phyloP scores from a whole-genome alignment of 2,329 filamentous ascomycete species.

The Cryphonectria naterciae region DNA sequence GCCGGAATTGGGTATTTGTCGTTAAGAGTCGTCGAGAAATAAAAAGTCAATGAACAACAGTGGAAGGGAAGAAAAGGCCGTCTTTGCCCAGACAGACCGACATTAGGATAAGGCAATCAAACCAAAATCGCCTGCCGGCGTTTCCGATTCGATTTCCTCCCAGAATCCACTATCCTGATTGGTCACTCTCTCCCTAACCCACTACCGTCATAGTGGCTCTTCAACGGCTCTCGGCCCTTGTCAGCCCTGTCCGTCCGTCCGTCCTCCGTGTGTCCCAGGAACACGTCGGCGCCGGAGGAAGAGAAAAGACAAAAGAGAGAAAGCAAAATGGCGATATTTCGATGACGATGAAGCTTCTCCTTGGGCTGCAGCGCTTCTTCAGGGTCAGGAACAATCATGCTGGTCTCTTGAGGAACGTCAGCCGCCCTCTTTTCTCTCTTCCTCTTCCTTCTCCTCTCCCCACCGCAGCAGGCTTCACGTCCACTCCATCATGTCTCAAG shows the following conservation, averaged over 20 bases:
- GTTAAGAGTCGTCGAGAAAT: background rate
- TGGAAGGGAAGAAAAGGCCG: background rate
- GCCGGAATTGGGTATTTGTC: background rate
- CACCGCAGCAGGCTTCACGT: constrained; percentile 37
- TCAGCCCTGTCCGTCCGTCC: background rate
- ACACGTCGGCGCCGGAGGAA: background rate
- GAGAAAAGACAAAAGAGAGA: background rate
- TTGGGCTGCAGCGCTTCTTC: background rate
- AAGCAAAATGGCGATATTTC: background rate
- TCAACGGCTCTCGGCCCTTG: background rate
- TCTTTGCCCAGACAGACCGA: background rate
- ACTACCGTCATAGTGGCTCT: background rate
- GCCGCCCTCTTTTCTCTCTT: background rate
- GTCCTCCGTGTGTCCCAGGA: background rate
- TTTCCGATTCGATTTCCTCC: background rate
- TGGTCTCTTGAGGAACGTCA: background rate
- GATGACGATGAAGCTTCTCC: background rate
- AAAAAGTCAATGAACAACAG: background rate
- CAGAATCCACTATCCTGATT: background rate
- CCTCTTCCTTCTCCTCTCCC: background rate
- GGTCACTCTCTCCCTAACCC: background rate
- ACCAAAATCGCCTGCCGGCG: constrained; percentile 1
- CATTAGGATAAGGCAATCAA: background rate
- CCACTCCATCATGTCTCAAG: constrained; percentile 35
- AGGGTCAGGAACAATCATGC: too few relatives aligned